Conservation (phyloP, 1,284 basidiomycete genomes). For the Cryptococcus hybrid region DNA sequence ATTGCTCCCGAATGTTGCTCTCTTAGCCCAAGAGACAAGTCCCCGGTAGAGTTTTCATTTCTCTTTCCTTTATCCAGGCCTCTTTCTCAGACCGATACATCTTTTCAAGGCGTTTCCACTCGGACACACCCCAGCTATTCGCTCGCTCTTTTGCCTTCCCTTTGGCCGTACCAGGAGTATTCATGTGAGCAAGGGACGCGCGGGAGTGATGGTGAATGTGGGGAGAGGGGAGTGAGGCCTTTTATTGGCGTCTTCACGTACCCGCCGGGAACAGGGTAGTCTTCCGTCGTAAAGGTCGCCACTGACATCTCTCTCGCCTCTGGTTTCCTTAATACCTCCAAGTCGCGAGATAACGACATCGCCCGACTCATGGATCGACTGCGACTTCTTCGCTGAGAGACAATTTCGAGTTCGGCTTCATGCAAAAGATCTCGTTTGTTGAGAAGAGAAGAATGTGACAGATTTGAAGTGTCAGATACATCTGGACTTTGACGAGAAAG, state of each 20-base stretch:
- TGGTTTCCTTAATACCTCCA: slow-evolving; percentile 1
- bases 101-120: slow-evolving; percentile 42
- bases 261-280: slow-evolving; percentile 18
- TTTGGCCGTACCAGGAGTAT: background rate
- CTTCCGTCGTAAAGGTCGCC: slow-evolving; percentile 15
- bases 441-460: slow-evolving; percentile 14
- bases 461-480: background rate
- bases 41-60: slow-evolving; percentile 23
- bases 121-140: slow-evolving; percentile 29
- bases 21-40: slow-evolving; percentile 25
- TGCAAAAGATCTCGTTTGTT: slow-evolving; percentile 54
- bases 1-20: slow-evolving; percentile 10
- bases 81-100: slow-evolving; percentile 28
- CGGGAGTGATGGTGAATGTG: background rate
- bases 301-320: slow-evolving; percentile 9
- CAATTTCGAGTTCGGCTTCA: slow-evolving; percentile 60
- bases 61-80: slow-evolving; percentile 27
- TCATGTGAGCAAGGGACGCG: background rate
- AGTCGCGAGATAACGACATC: background rate
- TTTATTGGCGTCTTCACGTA: slow-evolving; percentile 13
- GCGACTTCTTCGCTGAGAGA: slow-evolving; percentile 13
- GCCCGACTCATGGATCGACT: slow-evolving; percentile 13
- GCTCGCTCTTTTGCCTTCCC: background rate
- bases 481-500: slow-evolving; percentile 17
- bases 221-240: background rate